A percentile compares a stretch with the other conserved stretches of the same genome.
Conservation (phyloP, 1,284 basidiomycete genomes). For the Tilletia caries region DNA sequence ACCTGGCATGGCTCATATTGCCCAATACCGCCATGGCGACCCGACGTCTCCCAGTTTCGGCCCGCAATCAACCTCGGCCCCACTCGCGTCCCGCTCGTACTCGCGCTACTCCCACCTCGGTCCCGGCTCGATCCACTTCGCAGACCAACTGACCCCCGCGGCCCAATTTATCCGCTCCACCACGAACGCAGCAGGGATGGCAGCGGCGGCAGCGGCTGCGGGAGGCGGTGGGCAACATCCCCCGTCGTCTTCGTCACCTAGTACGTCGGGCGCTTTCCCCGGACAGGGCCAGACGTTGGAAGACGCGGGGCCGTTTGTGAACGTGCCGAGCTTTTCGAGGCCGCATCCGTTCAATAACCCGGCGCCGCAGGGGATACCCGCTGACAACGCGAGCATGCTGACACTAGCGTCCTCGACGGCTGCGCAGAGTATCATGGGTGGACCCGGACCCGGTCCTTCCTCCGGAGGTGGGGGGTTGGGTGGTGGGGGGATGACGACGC, state of each 20-base stretch:
- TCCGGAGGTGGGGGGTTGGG: constrained; percentile 7
- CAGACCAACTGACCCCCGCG: constrained; percentile 1
- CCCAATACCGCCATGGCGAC: constrained; percentile 66
- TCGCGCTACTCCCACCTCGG: no score
- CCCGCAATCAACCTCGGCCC: not conserved
- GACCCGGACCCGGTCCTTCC: no score
- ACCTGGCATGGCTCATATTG: constrained; percentile 69
- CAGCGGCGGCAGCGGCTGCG: constrained; percentile 11
- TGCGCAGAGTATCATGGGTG: constrained; percentile 37
- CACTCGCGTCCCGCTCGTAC: no score
- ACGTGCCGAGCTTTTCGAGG: constrained; percentile 71
- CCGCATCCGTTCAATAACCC: constrained; percentile 95
- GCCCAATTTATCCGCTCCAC: constrained; percentile 16
- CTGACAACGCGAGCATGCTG: constrained; percentile 84
- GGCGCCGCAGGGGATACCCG: constrained; percentile 78
- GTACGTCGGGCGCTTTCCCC: no score
- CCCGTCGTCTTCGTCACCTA: no score
- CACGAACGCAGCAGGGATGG: no score
- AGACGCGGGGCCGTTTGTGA: constrained; percentile 25
- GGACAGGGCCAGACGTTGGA: constrained; percentile 16
- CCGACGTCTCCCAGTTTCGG: constrained; percentile 16
- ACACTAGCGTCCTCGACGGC: constrained; percentile 84
- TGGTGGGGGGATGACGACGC: constrained; percentile 2
- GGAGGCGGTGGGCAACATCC: no score
- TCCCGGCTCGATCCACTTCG: not conserved